A percentile compares a stretch with the other conserved stretches of the same genome.
Evolutionary conservation across 805 yeast genomes (phyloP).

Genomic region (Saturnispora bothae): DNA sequence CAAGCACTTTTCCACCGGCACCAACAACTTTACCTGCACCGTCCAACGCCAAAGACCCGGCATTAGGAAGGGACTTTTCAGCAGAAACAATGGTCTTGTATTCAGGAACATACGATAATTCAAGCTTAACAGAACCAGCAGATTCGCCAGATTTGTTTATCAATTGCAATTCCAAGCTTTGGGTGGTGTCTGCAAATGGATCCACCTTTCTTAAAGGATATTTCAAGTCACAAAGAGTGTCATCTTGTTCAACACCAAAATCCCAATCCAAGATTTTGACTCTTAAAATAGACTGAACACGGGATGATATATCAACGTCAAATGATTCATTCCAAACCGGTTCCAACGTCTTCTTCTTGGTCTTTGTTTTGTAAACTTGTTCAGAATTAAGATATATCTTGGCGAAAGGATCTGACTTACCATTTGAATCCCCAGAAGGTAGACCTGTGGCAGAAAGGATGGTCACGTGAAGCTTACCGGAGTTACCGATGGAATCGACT

Average conservation of each 20-base stretch:
- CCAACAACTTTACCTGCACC: constrained; percentile 39
- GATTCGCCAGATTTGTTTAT: constrained; percentile 38
- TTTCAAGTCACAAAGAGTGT: constrained; percentile 57
- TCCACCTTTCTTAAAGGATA: constrained; percentile 51
- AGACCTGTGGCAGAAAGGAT: constrained; percentile 56
- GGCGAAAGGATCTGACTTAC: constrained; percentile 88
- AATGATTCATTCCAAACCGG: constrained; percentile 84
- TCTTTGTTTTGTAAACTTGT: constrained; percentile 63
- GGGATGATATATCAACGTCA: constrained; percentile 44
- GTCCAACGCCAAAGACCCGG: constrained; percentile 31
- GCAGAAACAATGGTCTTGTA: constrained; percentile 38
- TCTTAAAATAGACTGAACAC: constrained; percentile 47
- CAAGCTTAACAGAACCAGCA: constrained; percentile 57
- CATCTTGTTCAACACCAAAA: constrained; percentile 80
- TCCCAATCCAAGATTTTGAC: constrained; percentile 83
- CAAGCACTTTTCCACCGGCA: constrained; percentile 30
- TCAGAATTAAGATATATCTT: constrained; percentile 58
- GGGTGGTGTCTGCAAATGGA: constrained; percentile 44
- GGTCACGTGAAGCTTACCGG: constrained; percentile 58
- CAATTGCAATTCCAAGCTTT: constrained; percentile 39
- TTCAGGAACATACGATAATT: constrained; percentile 57
- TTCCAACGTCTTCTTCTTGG: constrained; percentile 72
- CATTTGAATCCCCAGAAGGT: constrained; percentile 81
- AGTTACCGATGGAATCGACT: constrained; percentile 62
- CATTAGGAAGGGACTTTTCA: constrained; percentile 31